Conservation (phyloP, 2,329 filamentous ascomycete species). For the Graphium sp. region DNA sequence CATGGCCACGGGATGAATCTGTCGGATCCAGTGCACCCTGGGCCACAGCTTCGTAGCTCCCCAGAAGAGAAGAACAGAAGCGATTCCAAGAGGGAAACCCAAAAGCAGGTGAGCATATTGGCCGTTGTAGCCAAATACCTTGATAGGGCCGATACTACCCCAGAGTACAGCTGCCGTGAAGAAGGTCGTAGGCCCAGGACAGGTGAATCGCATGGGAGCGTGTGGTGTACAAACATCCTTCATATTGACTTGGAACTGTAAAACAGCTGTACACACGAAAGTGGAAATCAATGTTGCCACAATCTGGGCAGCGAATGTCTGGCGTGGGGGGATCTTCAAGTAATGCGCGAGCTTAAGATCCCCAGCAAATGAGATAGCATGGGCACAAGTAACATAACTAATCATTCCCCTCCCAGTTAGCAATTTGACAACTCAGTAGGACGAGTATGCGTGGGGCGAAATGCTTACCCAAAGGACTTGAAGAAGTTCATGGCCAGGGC, state of each 20-base stretch:
- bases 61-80: slow-evolving; percentile 25
- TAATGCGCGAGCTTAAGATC: slow-evolving; percentile 34
- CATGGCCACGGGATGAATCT: slow-evolving; percentile 23
- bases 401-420: too few relatives aligned
- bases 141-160: slow-evolving; percentile 33
- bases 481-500: slow-evolving; percentile 36
- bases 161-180: slow-evolving; percentile 39
- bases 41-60: slow-evolving; percentile 20
- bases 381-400: slow-evolving; percentile 29
- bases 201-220: slow-evolving; percentile 19
- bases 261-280: slow-evolving; percentile 29
- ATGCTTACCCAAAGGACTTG: slow-evolving; percentile 35
- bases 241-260: slow-evolving; percentile 25
- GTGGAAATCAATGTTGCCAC: slow-evolving; percentile 36
- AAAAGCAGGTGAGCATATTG: slow-evolving; percentile 28
- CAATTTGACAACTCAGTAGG: too few relatives aligned
- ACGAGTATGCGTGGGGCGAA: too few relatives aligned
- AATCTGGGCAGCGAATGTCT: slow-evolving; percentile 42
- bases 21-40: slow-evolving; percentile 19
- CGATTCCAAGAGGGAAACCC: slow-evolving; percentile 31
- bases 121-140: slow-evolving; percentile 29
- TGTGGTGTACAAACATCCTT: slow-evolving; percentile 17
- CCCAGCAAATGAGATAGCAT: slow-evolving; percentile 31
- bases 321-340: slow-evolving; percentile 42
- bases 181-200: slow-evolving; percentile 35